A percentile compares a stretch with the other conserved stretches of the same genome.
phyloP scores from a whole-genome alignment of 2,329 filamentous ascomycete species.

The Colletotrichum musae region DNA sequence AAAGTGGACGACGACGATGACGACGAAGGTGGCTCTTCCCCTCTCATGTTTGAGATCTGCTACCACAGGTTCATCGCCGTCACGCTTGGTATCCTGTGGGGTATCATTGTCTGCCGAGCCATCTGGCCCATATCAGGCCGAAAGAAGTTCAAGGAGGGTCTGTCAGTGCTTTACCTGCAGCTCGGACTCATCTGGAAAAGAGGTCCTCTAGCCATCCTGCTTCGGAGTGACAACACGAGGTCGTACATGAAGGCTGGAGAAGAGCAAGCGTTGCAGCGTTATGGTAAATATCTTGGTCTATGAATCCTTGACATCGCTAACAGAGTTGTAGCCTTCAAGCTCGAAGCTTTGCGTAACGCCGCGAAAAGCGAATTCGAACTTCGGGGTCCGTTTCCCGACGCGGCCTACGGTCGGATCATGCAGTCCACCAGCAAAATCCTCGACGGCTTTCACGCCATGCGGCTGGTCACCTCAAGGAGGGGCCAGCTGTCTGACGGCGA shows the following conservation, averaged over 20 bases:
- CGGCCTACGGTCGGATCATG: slow-evolving; percentile 81
- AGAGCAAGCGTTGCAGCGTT: slow-evolving; percentile 88
- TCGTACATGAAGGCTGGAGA: slow-evolving; percentile 91
- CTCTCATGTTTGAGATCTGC: slow-evolving; percentile 89
- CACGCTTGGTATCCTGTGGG: slow-evolving; percentile 90
- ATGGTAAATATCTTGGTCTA: slow-evolving; percentile 56
- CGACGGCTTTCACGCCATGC: slow-evolving; percentile 97
- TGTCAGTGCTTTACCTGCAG: slow-evolving; percentile 92
- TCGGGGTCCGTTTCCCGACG: slow-evolving; percentile 86
- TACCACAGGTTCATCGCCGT: slow-evolving; percentile 91
- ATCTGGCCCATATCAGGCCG: slow-evolving; percentile 96
- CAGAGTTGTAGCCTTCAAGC: slow-evolving; percentile 65
- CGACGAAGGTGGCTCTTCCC: slow-evolving; percentile 87
- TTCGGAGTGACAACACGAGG: slow-evolving; percentile 69
- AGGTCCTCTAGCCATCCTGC: slow-evolving; percentile 84
- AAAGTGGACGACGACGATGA: slow-evolving; percentile 86
- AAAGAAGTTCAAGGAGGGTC: slow-evolving; percentile 87
- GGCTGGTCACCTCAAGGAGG: slow-evolving; percentile 88
- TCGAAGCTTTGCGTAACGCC: slow-evolving; percentile 80
- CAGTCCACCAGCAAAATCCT: slow-evolving; percentile 86
- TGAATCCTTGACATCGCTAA: background rate
- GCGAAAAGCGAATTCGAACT: slow-evolving; percentile 92
- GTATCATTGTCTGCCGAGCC: slow-evolving; percentile 87
- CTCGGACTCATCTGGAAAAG: slow-evolving; percentile 98
- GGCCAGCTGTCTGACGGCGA: slow-evolving; percentile 83